Conservation (phyloP, 768 basidiomycete genomes). For the Rhodocollybia butyracea region DNA sequence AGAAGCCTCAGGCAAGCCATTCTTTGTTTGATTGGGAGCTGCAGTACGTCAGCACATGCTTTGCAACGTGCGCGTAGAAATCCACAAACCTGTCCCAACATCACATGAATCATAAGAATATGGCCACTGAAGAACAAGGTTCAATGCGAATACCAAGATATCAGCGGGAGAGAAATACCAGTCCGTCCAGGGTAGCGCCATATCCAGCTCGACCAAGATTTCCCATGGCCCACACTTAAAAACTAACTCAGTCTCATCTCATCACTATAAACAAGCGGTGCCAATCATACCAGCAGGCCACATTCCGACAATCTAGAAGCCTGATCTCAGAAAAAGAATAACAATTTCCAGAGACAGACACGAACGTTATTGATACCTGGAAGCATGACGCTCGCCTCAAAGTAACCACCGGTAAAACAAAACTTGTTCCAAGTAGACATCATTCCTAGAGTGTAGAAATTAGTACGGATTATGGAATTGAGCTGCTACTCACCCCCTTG, state of each 20-base stretch:
- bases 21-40: constrained; percentile 73
- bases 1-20: constrained; percentile 64
- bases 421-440: constrained; percentile 73
- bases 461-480: constrained; percentile 10
- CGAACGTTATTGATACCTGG: constrained; percentile 66
- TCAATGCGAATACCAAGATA: too few relatives aligned
- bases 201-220: constrained; percentile 69
- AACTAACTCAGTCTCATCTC: constrained; percentile 15
- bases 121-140: constrained; percentile 63
- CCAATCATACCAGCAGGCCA: not conserved
- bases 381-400: constrained; percentile 61
- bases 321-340: not conserved
- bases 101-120: constrained; percentile 82
- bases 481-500: constrained; percentile 53
- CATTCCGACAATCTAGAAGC: not conserved
- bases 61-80: too few relatives aligned
- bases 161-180: constrained; percentile 40
- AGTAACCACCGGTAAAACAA: constrained; percentile 82
- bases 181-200: constrained; percentile 79
- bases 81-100: too few relatives aligned
- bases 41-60: constrained; percentile 91
- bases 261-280: not conserved
- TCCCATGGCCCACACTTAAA: constrained; percentile 64
- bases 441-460: constrained; percentile 33
- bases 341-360: constrained; percentile 26